phyloP scores from a whole-genome alignment of 768 basidiomycete genomes.

The Candolleomyces efflorescens region DNA sequence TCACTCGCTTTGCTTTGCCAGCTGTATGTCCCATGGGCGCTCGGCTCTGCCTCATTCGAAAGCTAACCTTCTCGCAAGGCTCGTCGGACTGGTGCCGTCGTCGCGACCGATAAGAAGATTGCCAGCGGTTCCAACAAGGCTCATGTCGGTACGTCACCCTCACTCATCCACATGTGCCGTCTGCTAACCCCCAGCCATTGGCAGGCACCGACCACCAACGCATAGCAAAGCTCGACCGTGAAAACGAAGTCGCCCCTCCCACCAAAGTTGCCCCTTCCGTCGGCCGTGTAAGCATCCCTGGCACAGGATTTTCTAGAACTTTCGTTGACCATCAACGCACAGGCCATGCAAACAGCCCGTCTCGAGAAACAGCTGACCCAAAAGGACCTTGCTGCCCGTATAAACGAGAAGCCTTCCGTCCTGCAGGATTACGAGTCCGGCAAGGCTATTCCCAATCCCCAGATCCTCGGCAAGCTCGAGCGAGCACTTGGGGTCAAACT shows the following conservation, averaged over 20 bases:
- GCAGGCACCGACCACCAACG: slow-evolving; percentile 89
- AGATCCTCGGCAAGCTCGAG: slow-evolving; percentile 88
- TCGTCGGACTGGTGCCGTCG: slow-evolving; percentile 68
- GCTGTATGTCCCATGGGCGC: slow-evolving; percentile 43
- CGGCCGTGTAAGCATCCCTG: slow-evolving; percentile 56
- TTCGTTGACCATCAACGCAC: slow-evolving; percentile 4
- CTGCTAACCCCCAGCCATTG: background rate
- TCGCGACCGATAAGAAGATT: slow-evolving; percentile 80
- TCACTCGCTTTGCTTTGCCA: slow-evolving; percentile 17
- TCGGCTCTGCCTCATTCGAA: background rate
- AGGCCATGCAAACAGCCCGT: slow-evolving; percentile 83
- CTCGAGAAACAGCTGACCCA: slow-evolving; percentile 78
- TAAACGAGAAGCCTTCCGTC: slow-evolving; percentile 89
- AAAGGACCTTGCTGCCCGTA: slow-evolving; percentile 88
- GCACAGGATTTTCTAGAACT: slow-evolving; percentile 4
- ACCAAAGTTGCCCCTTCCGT: slow-evolving; percentile 69
- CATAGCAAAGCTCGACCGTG: slow-evolving; percentile 90
- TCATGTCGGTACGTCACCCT: slow-evolving; percentile 50
- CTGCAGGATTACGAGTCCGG: slow-evolving; percentile 88
- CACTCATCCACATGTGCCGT: background rate
- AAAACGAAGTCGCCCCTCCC: slow-evolving; percentile 94
- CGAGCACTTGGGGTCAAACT: slow-evolving; percentile 82
- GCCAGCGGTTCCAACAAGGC: slow-evolving; percentile 71
- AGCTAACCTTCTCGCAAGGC: slow-evolving; percentile 43
- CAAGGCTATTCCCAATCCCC: slow-evolving; percentile 81